Conservation (phyloP, 176 grass and related monocot genomes). For the Ananas comosus region DNA sequence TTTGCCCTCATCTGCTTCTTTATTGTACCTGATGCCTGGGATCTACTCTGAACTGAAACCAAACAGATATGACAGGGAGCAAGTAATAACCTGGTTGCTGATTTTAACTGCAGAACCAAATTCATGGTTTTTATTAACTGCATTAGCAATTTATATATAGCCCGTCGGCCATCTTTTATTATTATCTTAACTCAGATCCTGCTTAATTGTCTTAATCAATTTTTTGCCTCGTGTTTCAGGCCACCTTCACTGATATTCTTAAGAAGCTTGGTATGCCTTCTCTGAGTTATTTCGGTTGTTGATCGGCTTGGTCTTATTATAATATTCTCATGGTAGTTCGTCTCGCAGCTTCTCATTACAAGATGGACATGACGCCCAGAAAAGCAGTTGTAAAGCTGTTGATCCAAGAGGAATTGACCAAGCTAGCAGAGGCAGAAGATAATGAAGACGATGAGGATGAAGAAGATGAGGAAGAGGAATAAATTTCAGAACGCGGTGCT, state of each 20-base stretch:
- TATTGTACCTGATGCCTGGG: not conserved
- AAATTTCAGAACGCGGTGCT: conserved; percentile 1
- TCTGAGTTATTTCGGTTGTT: not conserved
- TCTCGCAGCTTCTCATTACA: conserved; percentile 46
- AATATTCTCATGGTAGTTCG: not conserved
- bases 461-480: conserved; percentile 22
- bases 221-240: conserved; percentile 36
- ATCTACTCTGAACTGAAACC: not conserved
- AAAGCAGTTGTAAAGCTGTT: conserved; percentile 58
- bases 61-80: not conserved
- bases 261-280: conserved; percentile 56
- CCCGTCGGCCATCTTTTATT: not conserved
- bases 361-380: conserved; percentile 51
- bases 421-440: conserved; percentile 28
- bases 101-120: not conserved
- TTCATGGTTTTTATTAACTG: not conserved
- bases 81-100: not conserved
- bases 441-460: conserved; percentile 22
- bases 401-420: conserved; percentile 70
- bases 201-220: not conserved
- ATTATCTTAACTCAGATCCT: not conserved
- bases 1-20: not conserved
- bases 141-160: not conserved
- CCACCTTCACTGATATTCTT: conserved; percentile 80
- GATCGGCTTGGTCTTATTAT: not conserved